A percentile compares a stretch with the other conserved stretches of the same genome.
Conservation (phyloP, 768 basidiomycete genomes). For the Trametes cingulata region DNA sequence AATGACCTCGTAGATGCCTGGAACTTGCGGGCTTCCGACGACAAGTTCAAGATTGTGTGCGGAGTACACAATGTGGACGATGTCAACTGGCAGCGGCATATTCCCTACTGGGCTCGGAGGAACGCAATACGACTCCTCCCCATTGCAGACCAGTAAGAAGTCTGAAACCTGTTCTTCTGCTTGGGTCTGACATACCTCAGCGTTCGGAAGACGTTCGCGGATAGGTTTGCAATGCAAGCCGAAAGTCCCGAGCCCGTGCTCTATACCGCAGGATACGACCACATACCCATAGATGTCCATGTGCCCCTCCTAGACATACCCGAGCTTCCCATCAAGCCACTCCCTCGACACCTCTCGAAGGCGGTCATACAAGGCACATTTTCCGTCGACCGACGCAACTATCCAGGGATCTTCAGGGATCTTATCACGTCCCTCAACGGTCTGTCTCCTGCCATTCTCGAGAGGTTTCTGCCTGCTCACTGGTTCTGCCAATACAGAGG, state of each 20-base stretch:
- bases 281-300: constrained; percentile 40
- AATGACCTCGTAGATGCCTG: constrained; percentile 36
- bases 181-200: too few species aligned
- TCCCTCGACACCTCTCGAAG: constrained; percentile 34
- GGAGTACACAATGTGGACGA: constrained; percentile 41
- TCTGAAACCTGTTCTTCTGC: too few species aligned
- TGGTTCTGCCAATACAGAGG: constrained; percentile 30
- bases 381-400: constrained; percentile 37
- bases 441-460: constrained; percentile 6
- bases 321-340: constrained; percentile 26
- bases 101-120: constrained; percentile 40
- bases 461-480: not conserved
- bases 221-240: constrained; percentile 32
- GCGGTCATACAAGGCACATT: constrained; percentile 46
- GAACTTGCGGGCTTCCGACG: constrained; percentile 36
- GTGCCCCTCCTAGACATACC: constrained; percentile 38
- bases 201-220: constrained; percentile 34
- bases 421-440: constrained; percentile 36
- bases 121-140: constrained; percentile 40
- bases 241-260: constrained; percentile 34
- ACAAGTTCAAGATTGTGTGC: constrained; percentile 46
- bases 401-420: constrained; percentile 37
- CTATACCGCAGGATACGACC: constrained; percentile 35
- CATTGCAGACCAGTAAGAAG: constrained; percentile 44
- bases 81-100: constrained; percentile 33